These are phyloP conservation scores for Aspergillus sp. DNA, from an alignment of 2,329 filamentous ascomycete genomes.

Conservation along the genomic window DNA sequence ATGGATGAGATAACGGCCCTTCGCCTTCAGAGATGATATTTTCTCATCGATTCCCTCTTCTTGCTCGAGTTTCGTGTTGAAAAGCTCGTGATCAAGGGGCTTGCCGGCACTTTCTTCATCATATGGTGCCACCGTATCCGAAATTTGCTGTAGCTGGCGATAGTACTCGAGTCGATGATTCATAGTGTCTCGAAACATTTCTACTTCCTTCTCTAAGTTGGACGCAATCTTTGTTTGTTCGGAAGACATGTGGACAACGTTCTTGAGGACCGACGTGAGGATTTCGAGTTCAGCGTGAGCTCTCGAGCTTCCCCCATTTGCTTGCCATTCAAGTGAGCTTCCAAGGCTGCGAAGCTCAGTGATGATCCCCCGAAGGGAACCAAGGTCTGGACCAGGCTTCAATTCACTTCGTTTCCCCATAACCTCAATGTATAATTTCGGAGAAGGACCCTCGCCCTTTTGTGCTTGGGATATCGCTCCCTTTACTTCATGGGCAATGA, in stretches of 20 bases:
- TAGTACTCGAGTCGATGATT: slow-evolving; percentile 89
- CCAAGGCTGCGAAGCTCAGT: slow-evolving; percentile 67
- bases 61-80: slow-evolving; percentile 40
- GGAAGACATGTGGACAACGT: slow-evolving; percentile 54
- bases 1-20: slow-evolving; percentile 71
- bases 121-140: slow-evolving; percentile 77
- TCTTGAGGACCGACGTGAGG: slow-evolving; percentile 61
- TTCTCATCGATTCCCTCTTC: slow-evolving; percentile 58
- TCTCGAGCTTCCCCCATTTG: slow-evolving; percentile 54
- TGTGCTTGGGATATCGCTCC: slow-evolving; percentile 61
- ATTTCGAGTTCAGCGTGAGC: slow-evolving; percentile 65
- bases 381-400: slow-evolving; percentile 49
- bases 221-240: slow-evolving; percentile 54
- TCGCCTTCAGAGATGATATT: slow-evolving; percentile 66
- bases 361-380: slow-evolving; percentile 70
- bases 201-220: slow-evolving; percentile 64
- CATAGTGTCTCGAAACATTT: slow-evolving; percentile 74
- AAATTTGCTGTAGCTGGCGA: slow-evolving; percentile 84
- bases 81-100: slow-evolving; percentile 53
- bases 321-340: slow-evolving; percentile 60
- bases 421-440: slow-evolving; percentile 58
- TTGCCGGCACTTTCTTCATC: slow-evolving; percentile 61
- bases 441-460: slow-evolving; percentile 67
- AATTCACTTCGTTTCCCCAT: slow-evolving; percentile 48
- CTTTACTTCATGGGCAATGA: slow-evolving; percentile 72